Percentiles rank a stretch among this genome's conserved stretches.
These are phyloP conservation scores for Trypethelium eluteriae DNA, from an alignment of 495 filamentous ascomycete genomes.

Conservation along the genomic window DNA sequence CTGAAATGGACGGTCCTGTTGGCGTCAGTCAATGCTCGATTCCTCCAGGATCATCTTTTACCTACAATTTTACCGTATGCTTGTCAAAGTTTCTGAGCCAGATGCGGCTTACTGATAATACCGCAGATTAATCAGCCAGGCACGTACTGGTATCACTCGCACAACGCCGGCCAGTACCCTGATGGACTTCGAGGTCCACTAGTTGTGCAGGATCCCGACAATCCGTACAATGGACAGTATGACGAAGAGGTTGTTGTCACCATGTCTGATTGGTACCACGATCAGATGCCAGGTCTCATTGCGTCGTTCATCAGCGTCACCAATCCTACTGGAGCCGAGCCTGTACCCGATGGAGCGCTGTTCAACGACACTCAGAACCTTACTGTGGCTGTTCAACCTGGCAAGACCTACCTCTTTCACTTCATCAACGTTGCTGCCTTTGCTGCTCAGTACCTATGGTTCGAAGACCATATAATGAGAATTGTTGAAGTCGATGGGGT, in stretches of 20 bases:
- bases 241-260: conserved; percentile 57
- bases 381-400: conserved; percentile 54
- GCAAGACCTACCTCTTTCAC: conserved; percentile 73
- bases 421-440: conserved; percentile 58
- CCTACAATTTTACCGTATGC: conserved; percentile 69
- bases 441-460: conserved; percentile 37
- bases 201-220: conserved; percentile 59
- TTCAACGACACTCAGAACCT: conserved; percentile 52
- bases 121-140: conserved; percentile 56
- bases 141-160: conserved; percentile 81
- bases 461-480: conserved; percentile 49
- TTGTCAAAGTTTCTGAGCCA: too few relatives aligned
- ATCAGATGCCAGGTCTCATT: conserved; percentile 41
- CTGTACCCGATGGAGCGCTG: conserved; percentile 47
- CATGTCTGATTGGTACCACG: conserved; percentile 58
- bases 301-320: conserved; percentile 41
- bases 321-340: conserved; percentile 50
- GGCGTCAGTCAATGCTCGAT: conserved; percentile 63
- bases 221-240: conserved; percentile 54
- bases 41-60: conserved; percentile 55
- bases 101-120: conserved; percentile 7
- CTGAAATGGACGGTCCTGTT: conserved; percentile 66
- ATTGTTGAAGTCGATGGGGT: conserved; percentile 70
- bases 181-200: conserved; percentile 68
- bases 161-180: conserved; percentile 59